Base-by-base conservation (phyloP, 371 early-diverging fungal genomes). In the Circinella minor region DNA sequence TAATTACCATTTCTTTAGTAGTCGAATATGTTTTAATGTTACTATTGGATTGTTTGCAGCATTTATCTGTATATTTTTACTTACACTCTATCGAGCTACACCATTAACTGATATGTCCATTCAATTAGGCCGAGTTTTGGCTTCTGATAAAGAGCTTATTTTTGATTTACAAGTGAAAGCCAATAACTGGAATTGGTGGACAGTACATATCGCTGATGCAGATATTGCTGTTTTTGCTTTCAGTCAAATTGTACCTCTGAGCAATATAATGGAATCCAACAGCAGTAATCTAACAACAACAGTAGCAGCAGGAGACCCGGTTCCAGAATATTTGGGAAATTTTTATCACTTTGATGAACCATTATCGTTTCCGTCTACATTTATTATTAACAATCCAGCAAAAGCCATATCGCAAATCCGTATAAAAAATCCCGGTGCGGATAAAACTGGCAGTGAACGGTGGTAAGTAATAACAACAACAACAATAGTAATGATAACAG, bases 141-240 rank as follows among this genome's bases (percentile, higher is more conserved):
- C 89, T 8, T 81, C 88, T 9, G 88, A 89, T 46, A 88, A 87
- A 66, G 88, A 86, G 71, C 76, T 89, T n/a, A 78, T 89, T 39
- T 88, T 89, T 63, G 86, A 86, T 59, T 65, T 88, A 59, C 86
- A 85, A 65, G 74, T 88, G 15, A 67, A 77, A 38, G 82, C 84
- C 6, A 78, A 77, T 49, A 89, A 89, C 62, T 82, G 77, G 36
- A 87, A 87, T 62, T 72, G 85, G 43, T 85, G 86, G 81, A 81
- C 82, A 39, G 85, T 89, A 4, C 76, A 76, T 36, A 73, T 88
- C 10, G 76, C 81, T 38, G 77, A 81, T 63, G 82, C 87, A 3
- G 86, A 89, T 64, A 79, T 91, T 37, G 82, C 81, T 55, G 83
- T 89, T 0, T 91, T 89, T 84, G 91, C 87, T 5, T 78, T 86